Evolutionary conservation across 768 basidiomycete species (phyloP), one percentile per base, ranked within the genome.

Genomic region (Daedaleopsis nitida): DNA sequence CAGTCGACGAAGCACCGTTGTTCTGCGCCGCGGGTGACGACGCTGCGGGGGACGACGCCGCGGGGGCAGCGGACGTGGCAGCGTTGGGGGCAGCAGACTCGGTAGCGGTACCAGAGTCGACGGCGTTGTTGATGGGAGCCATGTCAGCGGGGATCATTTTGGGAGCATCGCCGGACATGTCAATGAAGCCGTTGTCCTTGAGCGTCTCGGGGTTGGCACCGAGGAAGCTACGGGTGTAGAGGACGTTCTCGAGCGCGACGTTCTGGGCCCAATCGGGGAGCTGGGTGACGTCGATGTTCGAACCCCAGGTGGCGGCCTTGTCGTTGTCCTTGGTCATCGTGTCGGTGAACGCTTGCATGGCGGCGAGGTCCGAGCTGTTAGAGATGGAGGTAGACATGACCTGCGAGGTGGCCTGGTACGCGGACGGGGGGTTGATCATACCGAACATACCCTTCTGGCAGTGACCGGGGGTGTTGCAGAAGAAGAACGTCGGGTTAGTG

Each of bases 401-500:
- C 52, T 71, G 73, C 53, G 76, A 74, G 19, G 71, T 60, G 27
- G 78, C 71, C 56, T 80, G 66, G 56, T 76, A 71, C 34, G 77
- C 80, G 72, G 77, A 85, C 27, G 82, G 79, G 17, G 86, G 84
- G 78, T 89, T 88, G 67, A 89, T 86, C 76, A 89, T 82, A 76
- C 89, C 90, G 71, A 91, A 93, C 90, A 93, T 93, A 68, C 91
- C 92, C 81, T 89, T 86, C 70, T 84, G 73, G 72, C 92, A 93
- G 72, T 94, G 91, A 58, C 67, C 75, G 47, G 87, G 84, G 50
- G 84, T 83, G 63, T 77, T 85, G 74, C 91, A 93, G 79, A 86
- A 88, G 84, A 79, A 91, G 83, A 81, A 91, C 57, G 79, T 80
- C n/a, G 89, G 81, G 68, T 84, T 80, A 54, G 89, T 91, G 74